A percentile compares a stretch with the other conserved stretches of the same genome.
phyloP scores from a whole-genome alignment of 768 basidiomycete genomes.

The Fibroporia radiculosa region DNA sequence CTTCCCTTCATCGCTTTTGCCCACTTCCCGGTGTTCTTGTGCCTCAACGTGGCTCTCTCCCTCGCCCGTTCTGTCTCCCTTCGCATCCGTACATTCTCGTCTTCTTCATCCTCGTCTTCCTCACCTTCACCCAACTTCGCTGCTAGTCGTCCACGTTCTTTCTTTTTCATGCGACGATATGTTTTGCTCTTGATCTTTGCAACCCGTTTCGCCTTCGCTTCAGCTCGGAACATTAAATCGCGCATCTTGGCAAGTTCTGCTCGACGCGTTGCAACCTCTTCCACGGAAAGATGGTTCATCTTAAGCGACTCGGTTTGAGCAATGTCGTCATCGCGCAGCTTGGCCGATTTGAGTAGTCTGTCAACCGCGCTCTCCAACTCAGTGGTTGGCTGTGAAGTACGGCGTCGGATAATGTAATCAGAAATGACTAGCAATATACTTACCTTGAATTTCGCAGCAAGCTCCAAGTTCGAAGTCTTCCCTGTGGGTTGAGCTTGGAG shows the following conservation, averaged over 20 bases:
- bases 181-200: constrained; percentile 96
- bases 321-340: constrained; percentile 79
- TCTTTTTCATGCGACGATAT: constrained; percentile 79
- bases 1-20: constrained; percentile 65
- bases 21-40: constrained; percentile 87
- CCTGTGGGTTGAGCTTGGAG: constrained; percentile 54
- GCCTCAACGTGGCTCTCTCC: constrained; percentile 84
- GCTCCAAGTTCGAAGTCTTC: constrained; percentile 62
- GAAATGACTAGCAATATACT: constrained; percentile 3
- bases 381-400: constrained; percentile 65
- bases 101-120: constrained; percentile 39
- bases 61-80: constrained; percentile 73
- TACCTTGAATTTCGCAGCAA: constrained; percentile 83
- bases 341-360: constrained; percentile 69
- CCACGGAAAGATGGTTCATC: constrained; percentile 73
- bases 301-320: constrained; percentile 73
- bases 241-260: constrained; percentile 82
- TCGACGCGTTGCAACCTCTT: constrained; percentile 79
- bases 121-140: constrained; percentile 41
- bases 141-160: constrained; percentile 57
- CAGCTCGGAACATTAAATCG: constrained; percentile 90
- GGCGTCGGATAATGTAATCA: not conserved
- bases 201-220: constrained; percentile 81
- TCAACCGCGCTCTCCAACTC: constrained; percentile 82
- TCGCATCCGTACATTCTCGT: constrained; percentile 49